Percentiles rank a stretch among this genome's conserved stretches.
Conservation (phyloP, 2,329 filamentous ascomycete species). For the Fusarium humuli region DNA sequence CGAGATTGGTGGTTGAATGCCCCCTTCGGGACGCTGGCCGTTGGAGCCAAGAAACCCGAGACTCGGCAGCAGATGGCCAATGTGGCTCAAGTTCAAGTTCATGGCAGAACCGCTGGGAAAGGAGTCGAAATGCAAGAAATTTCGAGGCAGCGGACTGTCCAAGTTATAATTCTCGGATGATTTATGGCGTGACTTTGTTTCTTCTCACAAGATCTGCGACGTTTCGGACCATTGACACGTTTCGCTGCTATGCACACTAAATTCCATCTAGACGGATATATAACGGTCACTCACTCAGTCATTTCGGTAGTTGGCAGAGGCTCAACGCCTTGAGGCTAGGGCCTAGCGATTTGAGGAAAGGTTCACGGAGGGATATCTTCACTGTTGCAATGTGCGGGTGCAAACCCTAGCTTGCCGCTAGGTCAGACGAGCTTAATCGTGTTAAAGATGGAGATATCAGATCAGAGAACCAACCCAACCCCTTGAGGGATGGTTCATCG, state of each 20-base stretch:
- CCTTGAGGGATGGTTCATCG: slow-evolving; percentile 38
- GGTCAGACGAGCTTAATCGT: slow-evolving; percentile 44
- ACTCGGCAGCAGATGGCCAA: slow-evolving; percentile 33
- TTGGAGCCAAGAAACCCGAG: slow-evolving; percentile 40
- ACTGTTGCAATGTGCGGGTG: slow-evolving; percentile 37
- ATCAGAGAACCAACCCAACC: slow-evolving; percentile 22
- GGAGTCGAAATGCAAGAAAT: slow-evolving; percentile 22
- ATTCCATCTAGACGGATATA: slow-evolving; percentile 1
- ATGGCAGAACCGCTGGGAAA: slow-evolving; percentile 38
- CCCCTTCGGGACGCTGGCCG: slow-evolving; percentile 44
- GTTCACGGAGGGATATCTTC: slow-evolving; percentile 27
- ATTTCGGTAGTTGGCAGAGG: slow-evolving; percentile 27
- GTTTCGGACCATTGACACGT: slow-evolving; percentile 3
- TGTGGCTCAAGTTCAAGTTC: slow-evolving; percentile 2
- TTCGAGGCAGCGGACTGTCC: slow-evolving; percentile 26
- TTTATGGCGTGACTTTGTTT: slow-evolving; percentile 41
- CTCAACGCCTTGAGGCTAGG: slow-evolving; percentile 37
- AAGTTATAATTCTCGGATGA: slow-evolving; percentile 24
- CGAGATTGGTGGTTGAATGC: slow-evolving; percentile 28
- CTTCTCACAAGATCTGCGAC: slow-evolving; percentile 19
- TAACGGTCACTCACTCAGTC: not conserved
- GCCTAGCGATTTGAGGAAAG: slow-evolving; percentile 39
- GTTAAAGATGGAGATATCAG: slow-evolving; percentile 27
- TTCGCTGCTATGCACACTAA: not conserved
- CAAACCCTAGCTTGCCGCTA: slow-evolving; percentile 41